These are phyloP conservation scores for Brassica carinata DNA, from an alignment of 345 rosid species.

Conservation along the genomic window DNA sequence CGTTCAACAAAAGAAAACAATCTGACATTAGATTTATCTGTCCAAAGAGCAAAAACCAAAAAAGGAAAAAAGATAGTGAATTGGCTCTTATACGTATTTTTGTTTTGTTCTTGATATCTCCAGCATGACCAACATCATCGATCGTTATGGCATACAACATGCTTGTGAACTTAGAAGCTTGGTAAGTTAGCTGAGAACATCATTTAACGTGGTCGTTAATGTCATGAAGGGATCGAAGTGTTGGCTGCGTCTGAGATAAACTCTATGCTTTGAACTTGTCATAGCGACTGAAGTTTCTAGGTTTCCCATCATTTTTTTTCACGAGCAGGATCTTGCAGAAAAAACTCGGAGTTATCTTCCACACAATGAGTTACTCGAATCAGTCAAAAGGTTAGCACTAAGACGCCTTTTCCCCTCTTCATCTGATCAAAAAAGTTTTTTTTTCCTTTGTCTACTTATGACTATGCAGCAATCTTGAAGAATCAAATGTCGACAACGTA, in stretches of 20 bases:
- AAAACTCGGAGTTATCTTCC: constrained; percentile 8
- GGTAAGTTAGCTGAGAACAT: constrained; percentile 36
- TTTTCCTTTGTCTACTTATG: background rate
- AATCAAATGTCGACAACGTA: constrained; percentile 10
- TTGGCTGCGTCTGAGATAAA: background rate
- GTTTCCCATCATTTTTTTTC: background rate
- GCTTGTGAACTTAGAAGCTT: constrained; percentile 24
- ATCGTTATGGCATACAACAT: constrained; percentile 24
- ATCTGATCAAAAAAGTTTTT: constrained; percentile 5
- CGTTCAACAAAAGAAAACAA: constrained; percentile 11
- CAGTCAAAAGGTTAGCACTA: constrained; percentile 26
- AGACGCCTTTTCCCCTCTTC: constrained; percentile 1
- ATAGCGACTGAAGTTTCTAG: background rate
- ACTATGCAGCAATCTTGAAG: constrained; percentile 36
- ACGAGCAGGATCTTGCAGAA: constrained; percentile 29
- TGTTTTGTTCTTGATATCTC: constrained; percentile 15
- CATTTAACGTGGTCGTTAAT: constrained; percentile 1
- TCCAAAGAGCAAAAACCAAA: background rate
- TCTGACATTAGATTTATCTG: background rate
- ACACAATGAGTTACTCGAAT: constrained; percentile 29
- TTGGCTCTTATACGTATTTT: background rate
- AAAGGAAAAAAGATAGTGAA: background rate
- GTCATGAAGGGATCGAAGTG: background rate
- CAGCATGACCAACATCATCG: constrained; percentile 33
- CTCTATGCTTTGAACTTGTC: background rate